These are phyloP conservation scores for Smittium culicis DNA, from an alignment of 371 early-diverging fungal genomes.

Conservation along the genomic window DNA sequence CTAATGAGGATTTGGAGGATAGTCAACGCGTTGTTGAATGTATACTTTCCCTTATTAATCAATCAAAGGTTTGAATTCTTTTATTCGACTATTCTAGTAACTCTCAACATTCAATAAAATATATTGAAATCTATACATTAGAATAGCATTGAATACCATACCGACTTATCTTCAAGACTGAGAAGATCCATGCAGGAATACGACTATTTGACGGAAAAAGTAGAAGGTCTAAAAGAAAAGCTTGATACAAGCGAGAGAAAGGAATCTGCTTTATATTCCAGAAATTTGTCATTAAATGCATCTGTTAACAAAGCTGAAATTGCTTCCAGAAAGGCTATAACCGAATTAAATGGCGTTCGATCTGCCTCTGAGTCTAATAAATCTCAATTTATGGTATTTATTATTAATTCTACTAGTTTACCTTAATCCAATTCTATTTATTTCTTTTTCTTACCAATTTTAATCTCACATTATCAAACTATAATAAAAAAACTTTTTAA, in stretches of 20 bases:
- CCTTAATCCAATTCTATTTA: too few relatives aligned
- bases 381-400: conserved; percentile 18
- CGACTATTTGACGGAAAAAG: conserved; percentile 12
- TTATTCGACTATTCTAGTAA: too few relatives aligned
- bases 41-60: conserved; percentile 18
- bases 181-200: conserved; percentile 25
- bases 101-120: background rate
- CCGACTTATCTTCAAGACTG: conserved; percentile 19
- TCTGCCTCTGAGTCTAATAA: conserved; percentile 18
- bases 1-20: conserved; percentile 26
- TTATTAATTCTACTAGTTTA: conserved; percentile 6
- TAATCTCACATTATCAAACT: background rate
- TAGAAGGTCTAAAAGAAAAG: conserved; percentile 1
- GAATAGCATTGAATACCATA: conserved; percentile 17
- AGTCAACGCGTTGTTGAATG: conserved; percentile 30
- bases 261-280: background rate
- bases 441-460: background rate
- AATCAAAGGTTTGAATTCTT: conserved; percentile 12
- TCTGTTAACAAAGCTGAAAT: background rate
- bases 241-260: conserved; percentile 1
- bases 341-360: conserved; percentile 18
- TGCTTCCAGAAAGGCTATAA: conserved; percentile 10
- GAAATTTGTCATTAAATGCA: background rate
- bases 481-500: background rate
- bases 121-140: background rate